Evolutionary conservation across 192 early-diverging fungal species (phyloP), one percentile per base, ranked within the genome.

Genomic region (Pecoramyces ruminantium): DNA sequence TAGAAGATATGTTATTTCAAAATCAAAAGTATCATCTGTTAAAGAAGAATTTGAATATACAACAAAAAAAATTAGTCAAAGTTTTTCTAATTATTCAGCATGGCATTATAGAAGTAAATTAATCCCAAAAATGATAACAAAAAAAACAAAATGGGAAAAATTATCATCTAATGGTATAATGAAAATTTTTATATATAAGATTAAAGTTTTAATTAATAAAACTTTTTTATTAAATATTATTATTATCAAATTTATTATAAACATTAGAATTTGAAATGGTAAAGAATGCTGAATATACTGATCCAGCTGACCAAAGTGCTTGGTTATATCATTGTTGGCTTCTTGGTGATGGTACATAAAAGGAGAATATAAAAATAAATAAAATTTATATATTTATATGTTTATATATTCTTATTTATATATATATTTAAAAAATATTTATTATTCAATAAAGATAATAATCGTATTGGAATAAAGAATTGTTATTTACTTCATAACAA

Each of bases 281-380:
- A 67, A 88, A 94, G 78, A 94, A 94, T 79, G 98, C 97, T 4
- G 89, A 97, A 38, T 99, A 93, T 82, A 99, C 97, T 13, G 97
- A 99, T 82, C 98, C 98, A 16, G 93, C 93, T 29, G 96, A 99
- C 86, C 97, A 98, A 85, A 94, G 92, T 80, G 96, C 96, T 21
- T 99, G 98, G 98, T 86, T 99, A 18, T 99, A 99, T 87, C 92
- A 96, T 78, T 90, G 93, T 78, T 98, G 95, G 94, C 87, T 99
- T 38, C 87, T 98, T n/a, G 95, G 87, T 78, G 78, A 84, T 79
- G 83, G 85, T 88, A 40, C 30, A 77, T n/a, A n/a, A n/a, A n/a
- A n/a, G n/a, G n/a, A n/a, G n/a, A n/a, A n/a, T n/a, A n/a, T n/a
- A n/a, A n/a, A n/a, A n/a, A n/a, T n/a, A n/a, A n/a, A n/a, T n/a